These are phyloP conservation scores for Ascobolus immersus DNA, from an alignment of 495 filamentous ascomycete genomes.

Conservation along the genomic window DNA sequence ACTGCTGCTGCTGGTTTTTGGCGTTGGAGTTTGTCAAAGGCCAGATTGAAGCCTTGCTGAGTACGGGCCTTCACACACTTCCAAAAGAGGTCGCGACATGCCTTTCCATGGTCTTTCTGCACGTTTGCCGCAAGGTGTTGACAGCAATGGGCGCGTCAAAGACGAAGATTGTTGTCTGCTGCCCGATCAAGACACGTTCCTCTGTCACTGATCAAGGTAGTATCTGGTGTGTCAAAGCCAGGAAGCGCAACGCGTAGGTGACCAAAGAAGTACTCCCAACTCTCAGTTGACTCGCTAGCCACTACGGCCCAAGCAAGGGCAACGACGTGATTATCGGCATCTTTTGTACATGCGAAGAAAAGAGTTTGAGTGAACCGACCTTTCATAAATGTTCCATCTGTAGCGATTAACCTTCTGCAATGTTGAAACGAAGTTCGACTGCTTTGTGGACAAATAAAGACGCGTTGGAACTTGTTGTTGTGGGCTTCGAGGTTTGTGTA, in stretches of 20 bases:
- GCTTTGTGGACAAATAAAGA: constrained; percentile 5
- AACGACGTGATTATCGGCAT: constrained; percentile 5
- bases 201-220: constrained; percentile 3
- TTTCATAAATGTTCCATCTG: constrained; percentile 7
- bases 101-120: too few relatives aligned
- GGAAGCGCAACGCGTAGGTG: constrained; percentile 3
- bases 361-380: constrained; percentile 3
- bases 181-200: constrained; percentile 1
- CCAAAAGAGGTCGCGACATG: too few relatives aligned
- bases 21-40: too few relatives aligned
- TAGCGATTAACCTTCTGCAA: constrained; percentile 3
- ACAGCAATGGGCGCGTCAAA: neutral
- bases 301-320: constrained; percentile 8
- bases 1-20: constrained; percentile 1
- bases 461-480: constrained; percentile 1
- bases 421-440: constrained; percentile 2
- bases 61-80: constrained; percentile 1
- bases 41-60: neutral
- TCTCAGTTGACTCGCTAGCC: constrained; percentile 6
- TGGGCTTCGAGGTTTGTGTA: neutral
- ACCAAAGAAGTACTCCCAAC: constrained; percentile 5
- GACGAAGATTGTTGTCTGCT: constrained; percentile 1
- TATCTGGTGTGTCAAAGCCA: constrained; percentile 3
- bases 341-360: constrained; percentile 4
- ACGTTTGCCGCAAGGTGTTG: constrained; percentile 1